phyloP scores from a whole-genome alignment of 495 filamentous ascomycete genomes.

The Elaphomyces granulatus region DNA sequence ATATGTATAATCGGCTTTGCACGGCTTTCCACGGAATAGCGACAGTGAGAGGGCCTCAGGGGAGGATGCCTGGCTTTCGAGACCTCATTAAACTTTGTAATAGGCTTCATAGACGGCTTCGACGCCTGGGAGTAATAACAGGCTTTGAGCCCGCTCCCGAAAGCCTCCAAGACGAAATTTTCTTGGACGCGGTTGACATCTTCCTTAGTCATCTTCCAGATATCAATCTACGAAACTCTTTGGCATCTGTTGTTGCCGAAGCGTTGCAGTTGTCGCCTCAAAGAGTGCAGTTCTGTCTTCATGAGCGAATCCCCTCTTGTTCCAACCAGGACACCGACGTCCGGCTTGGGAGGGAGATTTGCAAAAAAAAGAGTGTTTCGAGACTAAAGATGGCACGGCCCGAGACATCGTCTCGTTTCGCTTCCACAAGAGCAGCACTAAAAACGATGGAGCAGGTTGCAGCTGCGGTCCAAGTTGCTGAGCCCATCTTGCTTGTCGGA shows the following conservation, averaged over 20 bases:
- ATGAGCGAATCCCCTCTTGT: constrained; percentile 50
- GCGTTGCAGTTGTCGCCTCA: constrained; percentile 74
- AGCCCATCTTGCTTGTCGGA: constrained; percentile 85
- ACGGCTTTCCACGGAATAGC: constrained; percentile 33
- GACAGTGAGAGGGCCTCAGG: constrained; percentile 32
- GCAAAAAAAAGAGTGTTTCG: constrained; percentile 19
- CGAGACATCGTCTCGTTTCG: constrained; percentile 21
- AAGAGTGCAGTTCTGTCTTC: constrained; percentile 53
- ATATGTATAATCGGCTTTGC: constrained; percentile 57
- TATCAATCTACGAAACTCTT: constrained; percentile 39
- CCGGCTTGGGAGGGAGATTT: constrained; percentile 51
- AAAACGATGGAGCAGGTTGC: constrained; percentile 66
- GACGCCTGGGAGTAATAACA: constrained; percentile 45
- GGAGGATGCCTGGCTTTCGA: constrained; percentile 46
- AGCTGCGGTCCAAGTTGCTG: constrained; percentile 62
- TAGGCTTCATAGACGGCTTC: constrained; percentile 47
- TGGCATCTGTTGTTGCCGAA: constrained; percentile 59
- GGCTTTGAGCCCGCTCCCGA: constrained; percentile 64
- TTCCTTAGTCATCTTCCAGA: constrained; percentile 71
- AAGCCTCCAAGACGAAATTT: constrained; percentile 63
- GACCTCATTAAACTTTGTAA: constrained; percentile 86
- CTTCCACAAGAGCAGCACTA: constrained; percentile 30
- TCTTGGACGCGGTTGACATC: constrained; percentile 78
- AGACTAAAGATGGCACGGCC: constrained; percentile 1
- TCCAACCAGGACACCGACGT: constrained; percentile 42